Evolutionary conservation across 495 filamentous ascomycete genomes (phyloP).

Genomic region (Aspergillus carlsbadensis): DNA sequence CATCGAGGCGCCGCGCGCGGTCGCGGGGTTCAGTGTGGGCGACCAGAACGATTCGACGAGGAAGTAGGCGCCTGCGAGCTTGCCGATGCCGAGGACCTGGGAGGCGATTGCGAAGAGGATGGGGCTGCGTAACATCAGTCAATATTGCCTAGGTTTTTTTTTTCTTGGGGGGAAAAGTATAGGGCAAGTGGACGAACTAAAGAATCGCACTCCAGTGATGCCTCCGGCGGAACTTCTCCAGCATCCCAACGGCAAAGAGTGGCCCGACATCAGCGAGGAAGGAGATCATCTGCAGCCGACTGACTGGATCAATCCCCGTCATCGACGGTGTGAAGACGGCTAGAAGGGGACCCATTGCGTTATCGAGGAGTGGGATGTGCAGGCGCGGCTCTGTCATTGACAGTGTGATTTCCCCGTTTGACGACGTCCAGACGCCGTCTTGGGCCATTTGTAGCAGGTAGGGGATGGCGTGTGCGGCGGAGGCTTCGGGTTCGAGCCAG

Average conservation of each 20-base stretch:
- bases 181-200: too few relatives aligned
- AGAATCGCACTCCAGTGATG: not conserved
- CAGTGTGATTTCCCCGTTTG: conserved; percentile 7
- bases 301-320: conserved; percentile 10
- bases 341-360: conserved; percentile 8
- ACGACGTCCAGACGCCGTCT: conserved; percentile 4
- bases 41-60: conserved; percentile 11
- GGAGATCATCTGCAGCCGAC: conserved; percentile 16
- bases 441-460: not conserved
- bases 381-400: not conserved
- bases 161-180: conserved; percentile 2
- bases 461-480: not conserved
- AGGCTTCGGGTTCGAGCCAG: not conserved
- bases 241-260: conserved; percentile 20
- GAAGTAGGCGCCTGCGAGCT: conserved; percentile 21
- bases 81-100: conserved; percentile 19
- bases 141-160: too few relatives aligned
- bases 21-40: conserved; percentile 1
- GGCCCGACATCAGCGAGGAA: conserved; percentile 19
- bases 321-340: conserved; percentile 20
- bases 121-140: too few relatives aligned
- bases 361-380: conserved; percentile 8
- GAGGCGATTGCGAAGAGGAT: conserved; percentile 8
- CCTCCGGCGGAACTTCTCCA: conserved; percentile 21
- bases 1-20: conserved; percentile 2